phyloP scores from a whole-genome alignment of 2,329 filamentous ascomycete species.

The Xylaria sp. region DNA sequence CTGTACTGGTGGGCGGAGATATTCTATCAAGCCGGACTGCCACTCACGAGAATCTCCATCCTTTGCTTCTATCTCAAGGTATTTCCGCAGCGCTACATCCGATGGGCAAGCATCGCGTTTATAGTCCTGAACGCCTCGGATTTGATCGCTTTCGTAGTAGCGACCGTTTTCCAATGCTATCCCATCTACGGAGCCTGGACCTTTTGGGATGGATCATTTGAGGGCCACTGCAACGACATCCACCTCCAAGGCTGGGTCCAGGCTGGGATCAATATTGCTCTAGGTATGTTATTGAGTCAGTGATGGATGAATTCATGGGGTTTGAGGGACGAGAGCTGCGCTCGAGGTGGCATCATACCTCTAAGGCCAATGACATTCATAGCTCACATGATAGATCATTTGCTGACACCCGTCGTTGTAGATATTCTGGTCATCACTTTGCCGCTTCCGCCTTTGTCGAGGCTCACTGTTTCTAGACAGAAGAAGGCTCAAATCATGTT shows the following conservation, averaged over 20 bases:
- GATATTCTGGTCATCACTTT: constrained; percentile 41
- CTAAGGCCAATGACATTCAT: background rate
- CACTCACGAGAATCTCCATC: constrained; percentile 45
- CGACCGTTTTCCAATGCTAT: constrained; percentile 41
- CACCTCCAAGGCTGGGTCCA: constrained; percentile 43
- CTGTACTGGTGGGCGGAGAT: constrained; percentile 25
- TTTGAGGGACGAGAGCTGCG: background rate
- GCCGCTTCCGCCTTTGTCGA: constrained; percentile 40
- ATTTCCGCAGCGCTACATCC: constrained; percentile 40
- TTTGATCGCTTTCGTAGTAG: constrained; percentile 36
- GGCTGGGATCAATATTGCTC: constrained; percentile 41
- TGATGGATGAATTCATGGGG: background rate
- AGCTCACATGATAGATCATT: background rate
- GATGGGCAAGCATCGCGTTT: constrained; percentile 35
- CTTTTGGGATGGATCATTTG: constrained; percentile 42
- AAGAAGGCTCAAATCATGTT: constrained; percentile 44
- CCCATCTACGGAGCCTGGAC: constrained; percentile 41
- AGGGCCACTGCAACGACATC: constrained; percentile 41
- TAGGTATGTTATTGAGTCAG: constrained; percentile 27
- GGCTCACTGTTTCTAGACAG: constrained; percentile 37
- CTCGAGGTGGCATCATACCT: background rate
- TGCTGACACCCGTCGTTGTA: background rate
- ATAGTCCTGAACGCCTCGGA: constrained; percentile 39
- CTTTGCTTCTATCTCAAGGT: constrained; percentile 46
- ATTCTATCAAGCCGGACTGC: constrained; percentile 30